Evolutionary conservation across 345 rosid genomes (phyloP).

Genomic region (Brassica rapa): DNA sequence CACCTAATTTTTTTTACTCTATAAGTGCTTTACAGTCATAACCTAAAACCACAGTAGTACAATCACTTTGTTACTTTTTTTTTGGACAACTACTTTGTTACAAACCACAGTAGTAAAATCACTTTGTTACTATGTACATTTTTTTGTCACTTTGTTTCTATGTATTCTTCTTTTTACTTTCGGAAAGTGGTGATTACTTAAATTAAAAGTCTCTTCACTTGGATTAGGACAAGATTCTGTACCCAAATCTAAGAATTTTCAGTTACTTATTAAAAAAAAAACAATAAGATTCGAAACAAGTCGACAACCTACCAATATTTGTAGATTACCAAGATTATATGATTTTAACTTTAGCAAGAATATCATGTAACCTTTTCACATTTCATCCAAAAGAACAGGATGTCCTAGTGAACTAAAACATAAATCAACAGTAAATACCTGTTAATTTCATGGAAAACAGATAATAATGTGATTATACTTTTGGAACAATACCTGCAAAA

Average conservation of each 20-base stretch:
- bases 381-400: slow-evolving; percentile 10
- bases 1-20: too few species aligned
- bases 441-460: background rate
- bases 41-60: background rate
- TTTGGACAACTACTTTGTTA: background rate
- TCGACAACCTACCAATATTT: background rate
- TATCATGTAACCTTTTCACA: background rate
- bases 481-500: slow-evolving; percentile 18
- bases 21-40: background rate
- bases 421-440: slow-evolving; percentile 14
- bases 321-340: background rate
- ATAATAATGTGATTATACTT: background rate
- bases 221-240: slow-evolving; percentile 35
- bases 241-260: slow-evolving; percentile 13
- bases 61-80: background rate
- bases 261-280: background rate
- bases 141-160: background rate
- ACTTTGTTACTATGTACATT: background rate
- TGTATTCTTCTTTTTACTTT: slow-evolving; percentile 35
- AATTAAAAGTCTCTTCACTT: slow-evolving; percentile 18
- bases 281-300: background rate
- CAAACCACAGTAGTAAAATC: background rate
- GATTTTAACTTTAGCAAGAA: background rate
- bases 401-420: background rate
- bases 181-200: slow-evolving; percentile 29